Evolutionary conservation across 2,329 filamentous ascomycete species (phyloP).

Genomic region (Colletotrichum filicis): DNA sequence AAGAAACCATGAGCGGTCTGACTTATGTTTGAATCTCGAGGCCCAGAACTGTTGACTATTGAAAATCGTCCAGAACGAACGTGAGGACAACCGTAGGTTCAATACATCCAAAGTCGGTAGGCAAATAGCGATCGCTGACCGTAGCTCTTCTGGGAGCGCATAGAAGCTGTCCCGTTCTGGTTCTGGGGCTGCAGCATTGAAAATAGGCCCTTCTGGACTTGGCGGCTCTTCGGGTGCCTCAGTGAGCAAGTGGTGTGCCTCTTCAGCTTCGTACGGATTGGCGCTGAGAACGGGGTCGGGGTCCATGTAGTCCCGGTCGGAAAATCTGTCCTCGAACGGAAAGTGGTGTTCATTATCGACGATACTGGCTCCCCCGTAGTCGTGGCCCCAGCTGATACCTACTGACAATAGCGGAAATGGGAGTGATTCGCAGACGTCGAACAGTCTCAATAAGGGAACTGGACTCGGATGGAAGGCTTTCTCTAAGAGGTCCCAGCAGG

Average conservation of each 20-base stretch:
- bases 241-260: not conserved
- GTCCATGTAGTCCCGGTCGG: not conserved
- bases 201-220: not conserved
- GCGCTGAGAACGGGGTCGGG: not conserved
- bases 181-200: not conserved
- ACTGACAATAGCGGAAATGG: not conserved
- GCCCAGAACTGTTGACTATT: constrained; percentile 31
- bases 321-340: not conserved
- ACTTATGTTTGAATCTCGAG: constrained; percentile 18
- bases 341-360: not conserved
- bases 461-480: not conserved
- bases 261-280: not conserved
- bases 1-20: constrained; percentile 26
- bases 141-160: not conserved
- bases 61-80: constrained; percentile 9
- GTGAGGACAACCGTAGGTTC: not conserved
- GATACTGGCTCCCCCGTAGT: not conserved
- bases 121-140: not conserved
- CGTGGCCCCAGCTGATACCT: not conserved
- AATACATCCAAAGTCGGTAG: not conserved
- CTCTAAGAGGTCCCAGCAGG: not conserved
- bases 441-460: not conserved
- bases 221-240: not conserved
- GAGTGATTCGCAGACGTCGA: not conserved
- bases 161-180: not conserved